Evolutionary conservation across 176 grass and related monocot genomes (phyloP).

Genomic region (Calamus simplicifolius): DNA sequence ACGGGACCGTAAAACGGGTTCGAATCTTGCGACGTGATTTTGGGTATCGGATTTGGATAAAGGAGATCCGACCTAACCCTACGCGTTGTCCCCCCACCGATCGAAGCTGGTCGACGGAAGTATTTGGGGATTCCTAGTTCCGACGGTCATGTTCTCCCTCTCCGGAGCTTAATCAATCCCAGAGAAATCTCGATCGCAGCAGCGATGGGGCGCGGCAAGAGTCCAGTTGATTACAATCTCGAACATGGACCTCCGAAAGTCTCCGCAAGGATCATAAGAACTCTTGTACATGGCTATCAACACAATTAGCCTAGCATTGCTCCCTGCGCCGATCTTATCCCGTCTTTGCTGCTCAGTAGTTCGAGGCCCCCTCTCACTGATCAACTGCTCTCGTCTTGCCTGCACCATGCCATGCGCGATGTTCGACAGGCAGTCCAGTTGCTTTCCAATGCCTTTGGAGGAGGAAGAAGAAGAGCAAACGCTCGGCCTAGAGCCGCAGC

Average conservation of each 20-base stretch:
- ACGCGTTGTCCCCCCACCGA: no score
- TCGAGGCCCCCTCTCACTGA: constrained; percentile 9
- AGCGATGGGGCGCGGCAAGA: constrained; percentile 69
- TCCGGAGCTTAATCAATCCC: no score
- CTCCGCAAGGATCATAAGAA: constrained; percentile 54
- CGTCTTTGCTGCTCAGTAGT: neutral
- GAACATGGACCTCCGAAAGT: constrained; percentile 64
- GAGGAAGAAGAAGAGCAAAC: constrained; percentile 21
- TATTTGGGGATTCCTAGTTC: no score
- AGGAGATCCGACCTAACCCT: no score
- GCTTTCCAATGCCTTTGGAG: constrained; percentile 2
- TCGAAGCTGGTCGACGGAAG: no score
- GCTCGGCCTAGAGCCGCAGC: neutral
- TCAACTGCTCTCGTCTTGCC: constrained; percentile 52
- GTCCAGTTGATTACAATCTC: no score
- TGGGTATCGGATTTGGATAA: no score
- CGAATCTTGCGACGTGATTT: no score
- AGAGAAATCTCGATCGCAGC: no score
- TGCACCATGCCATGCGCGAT: constrained; percentile 65
- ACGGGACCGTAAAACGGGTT: no score
- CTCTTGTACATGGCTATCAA: constrained; percentile 63
- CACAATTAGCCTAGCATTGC: constrained; percentile 28
- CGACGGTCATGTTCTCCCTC: no score
- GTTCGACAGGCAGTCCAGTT: constrained; percentile 31
- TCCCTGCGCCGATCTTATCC: neutral